Conservation (phyloP, 1,284 basidiomycete genomes). For the Apiotrichum mycotoxinovorans region DNA sequence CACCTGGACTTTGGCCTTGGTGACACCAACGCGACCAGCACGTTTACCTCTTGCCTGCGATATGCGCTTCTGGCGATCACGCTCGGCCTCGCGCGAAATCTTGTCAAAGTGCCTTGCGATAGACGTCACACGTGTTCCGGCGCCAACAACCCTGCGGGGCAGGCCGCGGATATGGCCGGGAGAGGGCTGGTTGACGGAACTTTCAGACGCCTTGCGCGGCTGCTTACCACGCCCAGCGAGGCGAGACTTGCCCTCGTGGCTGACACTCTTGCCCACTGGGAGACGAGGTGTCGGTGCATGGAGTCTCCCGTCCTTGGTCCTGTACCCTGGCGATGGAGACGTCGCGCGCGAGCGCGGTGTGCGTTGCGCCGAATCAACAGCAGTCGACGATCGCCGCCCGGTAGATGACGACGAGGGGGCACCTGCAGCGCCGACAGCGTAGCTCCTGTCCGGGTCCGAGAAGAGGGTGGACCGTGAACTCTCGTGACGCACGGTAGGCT, state of each 20-base stretch:
- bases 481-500: not conserved
- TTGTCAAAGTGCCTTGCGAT: slow-evolving; percentile 56
- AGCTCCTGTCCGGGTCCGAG: slow-evolving; percentile 82
- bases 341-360: not conserved
- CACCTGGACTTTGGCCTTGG: slow-evolving; percentile 84
- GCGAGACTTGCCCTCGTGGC: slow-evolving; percentile 31
- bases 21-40: slow-evolving; percentile 87
- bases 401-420: not conserved
- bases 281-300: slow-evolving; percentile 4
- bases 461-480: slow-evolving; percentile 34
- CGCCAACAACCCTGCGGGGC: slow-evolving; percentile 29
- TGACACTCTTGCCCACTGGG: slow-evolving; percentile 12
- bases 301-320: slow-evolving; percentile 7
- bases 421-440: slow-evolving; percentile 70
- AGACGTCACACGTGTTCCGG: slow-evolving; percentile 52
- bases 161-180: slow-evolving; percentile 9
- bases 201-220: slow-evolving; percentile 19
- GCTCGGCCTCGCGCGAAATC: slow-evolving; percentile 55
- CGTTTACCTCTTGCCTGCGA: slow-evolving; percentile 67
- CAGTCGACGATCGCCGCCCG: not conserved
- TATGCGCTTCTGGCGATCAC: slow-evolving; percentile 53
- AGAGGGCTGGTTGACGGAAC: not conserved
- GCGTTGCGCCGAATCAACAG: not conserved
- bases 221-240: slow-evolving; percentile 42
- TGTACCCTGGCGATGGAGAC: slow-evolving; percentile 3